Conservation (phyloP, 164 flowering plant species). For the Buxus sempervirens region DNA sequence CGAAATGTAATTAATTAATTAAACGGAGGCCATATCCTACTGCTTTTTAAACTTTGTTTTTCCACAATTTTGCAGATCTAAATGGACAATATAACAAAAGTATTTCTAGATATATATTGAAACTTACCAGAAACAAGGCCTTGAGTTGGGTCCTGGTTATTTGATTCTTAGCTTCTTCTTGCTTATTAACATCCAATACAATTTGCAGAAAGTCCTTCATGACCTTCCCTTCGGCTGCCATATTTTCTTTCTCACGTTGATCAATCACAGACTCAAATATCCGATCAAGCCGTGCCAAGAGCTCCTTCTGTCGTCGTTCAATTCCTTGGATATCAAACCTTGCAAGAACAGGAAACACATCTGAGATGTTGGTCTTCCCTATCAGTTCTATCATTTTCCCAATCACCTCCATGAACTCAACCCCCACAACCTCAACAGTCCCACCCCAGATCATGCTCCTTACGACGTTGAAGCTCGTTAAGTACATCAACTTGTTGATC, state of each 20-base stretch:
- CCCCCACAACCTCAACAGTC: conserved; percentile 13
- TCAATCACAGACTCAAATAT: neutral
- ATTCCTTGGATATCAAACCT: conserved; percentile 41
- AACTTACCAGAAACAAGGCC: neutral
- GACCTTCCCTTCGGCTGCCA: neutral
- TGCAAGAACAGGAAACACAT: conserved; percentile 33
- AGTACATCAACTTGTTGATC: conserved; percentile 12
- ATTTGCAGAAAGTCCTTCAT: conserved; percentile 25
- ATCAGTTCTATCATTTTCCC: conserved; percentile 6
- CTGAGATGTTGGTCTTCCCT: conserved; percentile 40
- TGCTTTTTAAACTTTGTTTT: too few relatives aligned
- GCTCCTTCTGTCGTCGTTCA: conserved; percentile 7
- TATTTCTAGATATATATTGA: neutral
- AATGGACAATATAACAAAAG: too few relatives aligned
- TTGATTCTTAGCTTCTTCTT: neutral
- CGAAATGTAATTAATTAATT: conserved; percentile 6
- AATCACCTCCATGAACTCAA: conserved; percentile 13
- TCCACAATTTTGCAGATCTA: too few relatives aligned
- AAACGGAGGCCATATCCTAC: too few relatives aligned
- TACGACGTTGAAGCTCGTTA: conserved; percentile 14
- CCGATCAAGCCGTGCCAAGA: neutral
- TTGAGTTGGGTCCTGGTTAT: neutral
- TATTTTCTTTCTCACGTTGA: neutral
- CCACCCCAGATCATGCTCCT: conserved; percentile 27
- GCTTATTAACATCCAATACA: conserved; percentile 9